Base-by-base conservation (phyloP, 108 stramenopile species). In the Cyclotella atomus region DNA sequence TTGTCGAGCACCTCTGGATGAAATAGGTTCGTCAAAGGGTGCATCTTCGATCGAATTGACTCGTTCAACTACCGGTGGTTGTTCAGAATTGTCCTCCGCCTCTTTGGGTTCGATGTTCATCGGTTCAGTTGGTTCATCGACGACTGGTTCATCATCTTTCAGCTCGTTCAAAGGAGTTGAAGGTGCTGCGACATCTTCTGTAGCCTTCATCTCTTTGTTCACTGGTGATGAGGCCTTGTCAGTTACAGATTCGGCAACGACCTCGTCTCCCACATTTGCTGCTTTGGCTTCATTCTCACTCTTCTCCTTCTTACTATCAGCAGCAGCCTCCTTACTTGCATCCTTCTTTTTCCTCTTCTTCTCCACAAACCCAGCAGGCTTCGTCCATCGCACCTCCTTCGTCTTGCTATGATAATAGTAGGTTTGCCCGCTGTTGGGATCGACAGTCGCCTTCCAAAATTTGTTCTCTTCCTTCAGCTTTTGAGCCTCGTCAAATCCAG, bases 331-430 rank as follows among this genome's bases (percentile, higher is more conserved):
- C 27, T 43, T 43, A 21, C 35, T 50, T n/a, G 41, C 70, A 47
- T 64, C 52, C 70, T 77, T 67, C 19, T 73, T 53, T n/a, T 56
- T 33, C 44, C 54, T 43, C 8, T 54, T 70, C 33, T 53, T 76
- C 46, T 70, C 79, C 59, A 77, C 73, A 25, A 77, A 73, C 19
- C 79, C 87, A 20, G 80, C 75, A 0, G 92, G 92, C 63, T 86
- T 91, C 12, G 63, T 64, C 92, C 92, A 93, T 21, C 88, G 83
- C 4, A 88, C 87, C 53, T 83, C 78, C 38, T 90, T 75, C 19
- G 89, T 88, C 59, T 82, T 82, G 7, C 81, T 70, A 61, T 91
- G 85, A 60, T 90, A 93, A 73, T 88, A 91, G 47, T 91, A 91
- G 8, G 85, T 86, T 21, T 76, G 60, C n/a, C 89, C 92, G 19